A percentile compares a stretch with the other conserved stretches of the same genome.
Evolutionary conservation across 1,139 yeast genomes (phyloP).

Genomic region (Yarrowia galli): DNA sequence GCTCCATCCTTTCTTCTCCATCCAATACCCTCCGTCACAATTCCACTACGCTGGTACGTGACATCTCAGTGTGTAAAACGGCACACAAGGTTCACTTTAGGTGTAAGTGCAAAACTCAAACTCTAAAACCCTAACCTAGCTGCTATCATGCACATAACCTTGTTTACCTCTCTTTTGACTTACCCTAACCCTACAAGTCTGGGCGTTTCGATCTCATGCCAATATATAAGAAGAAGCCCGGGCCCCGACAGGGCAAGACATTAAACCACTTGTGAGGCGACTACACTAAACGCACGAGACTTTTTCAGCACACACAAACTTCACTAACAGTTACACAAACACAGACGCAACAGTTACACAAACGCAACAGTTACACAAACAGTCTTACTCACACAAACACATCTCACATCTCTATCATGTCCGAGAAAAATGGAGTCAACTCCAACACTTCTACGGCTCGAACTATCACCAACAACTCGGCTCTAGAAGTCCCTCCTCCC

Average conservation of each 20-base stretch:
- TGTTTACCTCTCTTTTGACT: background rate
- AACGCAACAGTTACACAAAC: background rate
- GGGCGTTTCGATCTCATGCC: conserved; percentile 9
- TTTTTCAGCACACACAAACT: too few species aligned
- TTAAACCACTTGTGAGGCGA: background rate
- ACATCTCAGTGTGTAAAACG: too few species aligned
- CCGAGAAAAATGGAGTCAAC: conserved; percentile 11
- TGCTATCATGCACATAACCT: conserved; percentile 1
- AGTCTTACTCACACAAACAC: background rate
- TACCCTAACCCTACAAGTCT: conserved; percentile 25
- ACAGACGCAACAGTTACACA: background rate
- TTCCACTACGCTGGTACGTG: too few species aligned
- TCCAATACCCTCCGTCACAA: too few species aligned
- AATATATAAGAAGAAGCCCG: conserved; percentile 7
- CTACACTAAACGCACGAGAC: background rate
- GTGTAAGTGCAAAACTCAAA: background rate
- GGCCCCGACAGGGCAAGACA: background rate
- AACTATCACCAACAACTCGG: background rate
- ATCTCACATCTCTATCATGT: background rate
- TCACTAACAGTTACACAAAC: background rate
- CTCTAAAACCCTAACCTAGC: background rate
- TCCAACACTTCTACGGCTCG: background rate
- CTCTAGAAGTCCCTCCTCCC: conserved; percentile 13
- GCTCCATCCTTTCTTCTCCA: too few species aligned
- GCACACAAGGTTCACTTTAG: background rate